These are phyloP conservation scores for Pelargonium cotyledonis DNA, from an alignment of 441 rosid species.

Conservation along the genomic window DNA sequence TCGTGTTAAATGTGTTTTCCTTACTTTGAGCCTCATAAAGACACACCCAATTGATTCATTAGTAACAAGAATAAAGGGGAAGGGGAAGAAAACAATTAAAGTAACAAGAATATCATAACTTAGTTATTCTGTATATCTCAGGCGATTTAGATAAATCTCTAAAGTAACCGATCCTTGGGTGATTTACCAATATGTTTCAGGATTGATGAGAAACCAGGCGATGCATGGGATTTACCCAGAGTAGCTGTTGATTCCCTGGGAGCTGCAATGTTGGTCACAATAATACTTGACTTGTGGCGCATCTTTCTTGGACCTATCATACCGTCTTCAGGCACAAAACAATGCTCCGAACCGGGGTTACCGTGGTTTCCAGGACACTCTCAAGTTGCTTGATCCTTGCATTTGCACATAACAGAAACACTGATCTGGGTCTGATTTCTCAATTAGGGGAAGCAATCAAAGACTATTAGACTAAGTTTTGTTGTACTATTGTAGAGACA, in stretches of 20 bases:
- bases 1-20: too few relatives aligned
- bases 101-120: background rate
- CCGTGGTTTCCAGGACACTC: constrained; percentile 69
- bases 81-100: too few relatives aligned
- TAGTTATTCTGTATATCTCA: background rate
- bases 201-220: constrained; percentile 86
- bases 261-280: constrained; percentile 94
- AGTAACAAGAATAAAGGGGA: too few relatives aligned
- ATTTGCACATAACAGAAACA: too few relatives aligned
- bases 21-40: too few relatives aligned
- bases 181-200: constrained; percentile 29
- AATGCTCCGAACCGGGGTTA: constrained; percentile 64
- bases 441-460: too few relatives aligned
- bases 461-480: too few relatives aligned
- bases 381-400: background rate
- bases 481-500: too few relatives aligned
- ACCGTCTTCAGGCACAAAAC: constrained; percentile 43
- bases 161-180: background rate
- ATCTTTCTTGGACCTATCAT: constrained; percentile 88
- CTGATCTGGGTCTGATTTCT: too few relatives aligned
- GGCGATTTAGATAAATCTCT: background rate
- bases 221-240: constrained; percentile 69
- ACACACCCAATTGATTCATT: too few relatives aligned
- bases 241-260: constrained; percentile 93
- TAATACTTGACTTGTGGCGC: constrained; percentile 95